Percentiles rank a stretch among this genome's conserved stretches.
phyloP scores from a whole-genome alignment of 148 eudicot species.

The Persicaria maculosa region DNA sequence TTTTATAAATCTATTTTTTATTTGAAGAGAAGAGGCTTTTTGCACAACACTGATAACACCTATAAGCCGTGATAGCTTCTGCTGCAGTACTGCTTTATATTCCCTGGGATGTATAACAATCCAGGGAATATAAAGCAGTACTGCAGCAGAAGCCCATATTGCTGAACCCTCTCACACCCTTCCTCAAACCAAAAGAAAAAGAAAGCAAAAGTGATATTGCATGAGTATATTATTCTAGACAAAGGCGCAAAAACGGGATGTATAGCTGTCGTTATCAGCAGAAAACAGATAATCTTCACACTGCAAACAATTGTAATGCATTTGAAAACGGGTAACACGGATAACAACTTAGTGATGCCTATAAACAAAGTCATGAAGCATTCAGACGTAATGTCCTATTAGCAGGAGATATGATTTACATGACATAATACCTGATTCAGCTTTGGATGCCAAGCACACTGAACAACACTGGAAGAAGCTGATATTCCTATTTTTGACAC shows the following conservation, averaged over 20 bases:
- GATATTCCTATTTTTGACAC: constrained; percentile 90
- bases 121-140: neutral
- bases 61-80: neutral
- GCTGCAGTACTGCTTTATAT: too few relatives aligned
- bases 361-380: neutral
- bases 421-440: constrained; percentile 75
- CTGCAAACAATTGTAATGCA: neutral
- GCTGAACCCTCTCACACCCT: neutral
- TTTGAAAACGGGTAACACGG: neutral
- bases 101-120: neutral
- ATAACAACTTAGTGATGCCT: neutral
- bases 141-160: neutral
- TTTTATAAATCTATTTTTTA: neutral
- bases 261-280: neutral
- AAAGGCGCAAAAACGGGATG: neutral
- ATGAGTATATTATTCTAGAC: neutral
- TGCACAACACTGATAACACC: too few relatives aligned
- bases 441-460: constrained; percentile 97
- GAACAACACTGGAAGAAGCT: constrained; percentile 78
- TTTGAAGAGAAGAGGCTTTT: neutral
- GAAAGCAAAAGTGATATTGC: neutral
- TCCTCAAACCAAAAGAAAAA: neutral
- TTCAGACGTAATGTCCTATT: neutral
- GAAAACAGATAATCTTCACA: neutral
- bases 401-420: neutral